A percentile compares a stretch with the other conserved stretches of the same genome.
phyloP scores from a whole-genome alignment of 805 yeast genomes.

The Yamadazyma olivae region DNA sequence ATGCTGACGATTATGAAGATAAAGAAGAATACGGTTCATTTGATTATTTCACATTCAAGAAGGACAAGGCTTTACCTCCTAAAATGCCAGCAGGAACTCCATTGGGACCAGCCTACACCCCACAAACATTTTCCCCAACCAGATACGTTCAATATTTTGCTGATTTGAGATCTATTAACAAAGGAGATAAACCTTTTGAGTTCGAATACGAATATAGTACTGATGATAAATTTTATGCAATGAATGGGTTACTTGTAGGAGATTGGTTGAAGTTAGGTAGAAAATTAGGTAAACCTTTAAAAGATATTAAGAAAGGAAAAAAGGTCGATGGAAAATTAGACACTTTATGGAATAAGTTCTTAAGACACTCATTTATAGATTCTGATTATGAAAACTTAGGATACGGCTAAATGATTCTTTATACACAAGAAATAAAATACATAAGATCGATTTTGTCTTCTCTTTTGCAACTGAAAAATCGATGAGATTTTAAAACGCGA shows the following conservation, averaged over 20 bases:
- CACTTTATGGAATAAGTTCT: conserved; percentile 54
- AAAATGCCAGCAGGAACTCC: conserved; percentile 51
- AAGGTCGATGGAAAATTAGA: conserved; percentile 21
- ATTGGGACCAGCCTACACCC: conserved; percentile 73
- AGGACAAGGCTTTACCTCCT: conserved; percentile 63
- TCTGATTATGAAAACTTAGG: conserved; percentile 60
- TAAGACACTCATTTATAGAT: conserved; percentile 59
- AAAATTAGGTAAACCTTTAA: conserved; percentile 44
- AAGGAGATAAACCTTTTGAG: conserved; percentile 43
- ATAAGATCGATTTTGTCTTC: too few species aligned
- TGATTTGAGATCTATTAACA: conserved; percentile 53
- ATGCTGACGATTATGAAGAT: conserved; percentile 17
- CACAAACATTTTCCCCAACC: conserved; percentile 71
- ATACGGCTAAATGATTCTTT: conserved; percentile 27
- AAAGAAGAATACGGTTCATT: conserved; percentile 2
- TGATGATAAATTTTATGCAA: conserved; percentile 51
- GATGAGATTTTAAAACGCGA: neutral
- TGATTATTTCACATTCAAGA: conserved; percentile 14
- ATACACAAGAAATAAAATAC: neutral
- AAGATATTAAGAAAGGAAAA: conserved; percentile 10
- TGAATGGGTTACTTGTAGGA: conserved; percentile 54
- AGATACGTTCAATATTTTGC: conserved; percentile 71
- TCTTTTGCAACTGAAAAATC: neutral
- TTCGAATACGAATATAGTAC: conserved; percentile 71
- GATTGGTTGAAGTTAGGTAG: conserved; percentile 63